A percentile compares a stretch with the other conserved stretches of the same genome.
Conservation (phyloP, 2,329 filamentous ascomycete species). For the Neopestalotiopsis rosae region DNA sequence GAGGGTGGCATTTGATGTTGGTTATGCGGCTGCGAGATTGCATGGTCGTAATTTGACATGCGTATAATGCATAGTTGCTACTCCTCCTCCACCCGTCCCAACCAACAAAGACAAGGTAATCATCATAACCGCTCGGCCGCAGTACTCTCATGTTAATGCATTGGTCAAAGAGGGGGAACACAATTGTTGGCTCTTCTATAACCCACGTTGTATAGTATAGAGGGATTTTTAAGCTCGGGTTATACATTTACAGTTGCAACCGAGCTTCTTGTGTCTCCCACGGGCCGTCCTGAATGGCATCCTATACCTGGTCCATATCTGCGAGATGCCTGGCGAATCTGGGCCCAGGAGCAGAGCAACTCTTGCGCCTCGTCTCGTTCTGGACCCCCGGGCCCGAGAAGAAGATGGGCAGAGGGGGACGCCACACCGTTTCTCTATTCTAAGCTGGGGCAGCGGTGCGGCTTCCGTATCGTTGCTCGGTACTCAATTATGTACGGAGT, state of each 20-base stretch:
- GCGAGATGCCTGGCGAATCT: neutral
- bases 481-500: neutral
- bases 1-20: neutral
- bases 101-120: neutral
- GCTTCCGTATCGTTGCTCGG: neutral
- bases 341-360: neutral
- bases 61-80: neutral
- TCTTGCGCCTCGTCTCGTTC: neutral
- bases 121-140: neutral
- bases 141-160: neutral
- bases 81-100: neutral
- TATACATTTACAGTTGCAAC: neutral
- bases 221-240: neutral
- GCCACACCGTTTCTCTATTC: conserved; percentile 8
- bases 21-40: neutral
- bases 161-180: neutral
- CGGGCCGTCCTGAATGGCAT: neutral
- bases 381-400: neutral
- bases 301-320: neutral
- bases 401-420: neutral
- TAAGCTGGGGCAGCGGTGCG: neutral
- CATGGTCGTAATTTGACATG: neutral
- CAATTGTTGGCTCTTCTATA: neutral
- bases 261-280: neutral
- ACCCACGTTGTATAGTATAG: neutral